Base-by-base conservation (phyloP, 805 yeast genomes). In the Cyberlindnera petersonii region DNA sequence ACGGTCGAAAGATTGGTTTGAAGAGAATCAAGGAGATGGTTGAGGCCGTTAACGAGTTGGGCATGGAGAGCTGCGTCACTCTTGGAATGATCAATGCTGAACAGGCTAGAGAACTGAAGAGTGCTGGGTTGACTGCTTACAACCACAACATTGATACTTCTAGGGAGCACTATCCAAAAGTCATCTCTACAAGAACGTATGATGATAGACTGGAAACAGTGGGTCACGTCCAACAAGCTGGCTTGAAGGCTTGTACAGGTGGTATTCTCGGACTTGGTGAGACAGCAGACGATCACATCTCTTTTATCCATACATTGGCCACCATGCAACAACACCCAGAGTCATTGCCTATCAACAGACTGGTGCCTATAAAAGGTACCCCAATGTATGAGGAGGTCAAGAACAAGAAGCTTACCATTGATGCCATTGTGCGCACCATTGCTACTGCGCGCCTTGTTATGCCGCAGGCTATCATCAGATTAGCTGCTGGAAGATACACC, bases 111-210 rank as follows among this genome's bases (percentile, higher is more conserved):
- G 67, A 61, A 18, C 67, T 84, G 40, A 74, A 76, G 41, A 72
- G 75, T n/a, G 73, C 86, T 2, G 91, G 93, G 0, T 64, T 84
- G 39, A 84, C 93, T 6, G 91, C 93, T 1, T 84, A 84, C 57
- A 84, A 84, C 54, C 93, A 84, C 60, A 83, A 83, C 54, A 74
- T 84, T 42, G 93, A 83, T 56, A 83, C 93, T 3, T 82, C 89
- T 1, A 69, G 87, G 50, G 86, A 82, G 46, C 83, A 80, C 53
- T 83, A 84, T 48, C 79, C 84, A 31, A 75, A 71, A n/a, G 79
- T 82, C 13, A 82, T 83, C 40, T 65, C 85, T 10, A 79, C 91
- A 1, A 68, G 93, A 55, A 54, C 74, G 11, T 84, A 73, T 50
- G 89, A 84, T 56, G 91, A 84, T 37, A 71, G 93, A 35, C 69